Evolutionary conservation across 345 rosid species (phyloP).

Genomic region (Orychophragmus violaceus): DNA sequence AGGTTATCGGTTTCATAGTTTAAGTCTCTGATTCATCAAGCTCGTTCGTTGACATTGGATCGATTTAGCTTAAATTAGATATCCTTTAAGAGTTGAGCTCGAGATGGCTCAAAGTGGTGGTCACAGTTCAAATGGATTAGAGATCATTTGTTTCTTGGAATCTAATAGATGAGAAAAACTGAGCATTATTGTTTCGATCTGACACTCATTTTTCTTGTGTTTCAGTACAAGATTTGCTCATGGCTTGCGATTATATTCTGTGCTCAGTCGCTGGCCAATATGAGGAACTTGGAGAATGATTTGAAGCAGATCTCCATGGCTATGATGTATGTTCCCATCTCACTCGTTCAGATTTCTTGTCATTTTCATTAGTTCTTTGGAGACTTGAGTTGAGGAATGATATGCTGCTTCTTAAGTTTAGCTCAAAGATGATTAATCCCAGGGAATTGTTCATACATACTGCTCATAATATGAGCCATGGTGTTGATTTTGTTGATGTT

Average conservation of each 20-base stretch:
- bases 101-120: background rate
- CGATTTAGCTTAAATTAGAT: background rate
- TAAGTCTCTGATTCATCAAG: background rate
- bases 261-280: constrained; percentile 83
- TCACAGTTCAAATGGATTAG: background rate
- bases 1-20: background rate
- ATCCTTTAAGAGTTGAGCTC: background rate
- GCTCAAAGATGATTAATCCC: background rate
- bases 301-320: constrained; percentile 99
- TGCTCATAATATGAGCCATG: background rate
- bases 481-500: background rate
- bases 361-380: background rate
- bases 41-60: constrained; percentile 5
- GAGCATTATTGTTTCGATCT: background rate
- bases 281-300: constrained; percentile 87
- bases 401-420: background rate
- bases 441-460: background rate
- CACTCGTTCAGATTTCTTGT: background rate
- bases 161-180: background rate
- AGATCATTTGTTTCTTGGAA: background rate
- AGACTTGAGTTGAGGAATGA: background rate
- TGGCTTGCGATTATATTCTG: constrained; percentile 95
- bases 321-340: constrained; percentile 57
- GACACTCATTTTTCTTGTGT: background rate
- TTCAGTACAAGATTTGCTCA: constrained; percentile 91